phyloP scores from a whole-genome alignment of 2,329 filamentous ascomycete species.

The Zymoseptoria passerinii region DNA sequence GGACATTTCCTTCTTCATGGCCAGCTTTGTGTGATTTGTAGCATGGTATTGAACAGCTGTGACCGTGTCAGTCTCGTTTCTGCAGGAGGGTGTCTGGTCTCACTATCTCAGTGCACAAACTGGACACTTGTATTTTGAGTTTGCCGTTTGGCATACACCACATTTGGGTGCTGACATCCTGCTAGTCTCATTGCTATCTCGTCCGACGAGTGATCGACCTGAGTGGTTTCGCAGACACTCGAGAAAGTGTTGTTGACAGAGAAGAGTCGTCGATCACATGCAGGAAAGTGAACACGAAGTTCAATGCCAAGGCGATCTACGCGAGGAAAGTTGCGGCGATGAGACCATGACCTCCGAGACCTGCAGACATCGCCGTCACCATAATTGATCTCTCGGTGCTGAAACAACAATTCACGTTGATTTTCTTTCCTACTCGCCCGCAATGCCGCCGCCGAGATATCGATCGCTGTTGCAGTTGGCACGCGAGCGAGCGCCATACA shows the following conservation, averaged over 20 bases:
- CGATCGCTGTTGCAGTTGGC: slow-evolving; percentile 24
- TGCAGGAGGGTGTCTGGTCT: slow-evolving; percentile 4
- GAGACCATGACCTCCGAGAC: slow-evolving; percentile 1
- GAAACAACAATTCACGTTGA: not conserved
- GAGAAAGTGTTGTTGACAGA: not conserved
- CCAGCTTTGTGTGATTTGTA: slow-evolving; percentile 32
- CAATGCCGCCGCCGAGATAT: slow-evolving; percentile 26
- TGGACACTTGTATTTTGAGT: slow-evolving; percentile 46
- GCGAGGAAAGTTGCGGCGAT: slow-evolving; percentile 2
- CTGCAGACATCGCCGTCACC: slow-evolving; percentile 1
- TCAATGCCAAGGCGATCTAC: not conserved
- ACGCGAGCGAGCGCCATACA: slow-evolving; percentile 15
- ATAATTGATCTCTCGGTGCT: not conserved
- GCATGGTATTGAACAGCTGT: slow-evolving; percentile 33
- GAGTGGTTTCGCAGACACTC: too few species aligned
- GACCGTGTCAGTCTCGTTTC: slow-evolving; percentile 5
- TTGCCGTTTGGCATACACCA: slow-evolving; percentile 36
- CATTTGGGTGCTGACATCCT: slow-evolving; percentile 32
- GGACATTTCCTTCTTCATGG: slow-evolving; percentile 12
- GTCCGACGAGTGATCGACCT: too few species aligned
- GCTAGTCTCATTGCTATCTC: slow-evolving; percentile 9
- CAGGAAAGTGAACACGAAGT: not conserved
- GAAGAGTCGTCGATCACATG: not conserved
- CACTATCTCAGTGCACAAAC: slow-evolving; percentile 41
- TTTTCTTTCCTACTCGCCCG: not conserved